phyloP scores from a whole-genome alignment of 2,329 filamentous ascomycete genomes.

The Trichothecium sympodiale region DNA sequence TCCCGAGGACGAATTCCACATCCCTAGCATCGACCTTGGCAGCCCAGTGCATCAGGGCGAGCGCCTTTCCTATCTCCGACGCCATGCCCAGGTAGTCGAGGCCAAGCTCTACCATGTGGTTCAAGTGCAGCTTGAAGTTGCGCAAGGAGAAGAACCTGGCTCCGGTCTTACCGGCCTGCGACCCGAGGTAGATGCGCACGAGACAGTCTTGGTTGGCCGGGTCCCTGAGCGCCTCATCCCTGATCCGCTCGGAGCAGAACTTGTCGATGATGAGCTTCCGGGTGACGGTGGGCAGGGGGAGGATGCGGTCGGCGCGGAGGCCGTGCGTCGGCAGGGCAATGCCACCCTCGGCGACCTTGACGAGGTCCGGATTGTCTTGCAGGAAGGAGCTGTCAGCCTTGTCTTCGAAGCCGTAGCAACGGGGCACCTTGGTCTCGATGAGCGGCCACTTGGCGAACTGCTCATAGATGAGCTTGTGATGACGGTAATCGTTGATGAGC shows the following conservation, averaged over 20 bases:
- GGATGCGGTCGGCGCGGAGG: conserved; percentile 13
- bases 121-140: conserved; percentile 11
- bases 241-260: conserved; percentile 7
- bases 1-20: conserved; percentile 12
- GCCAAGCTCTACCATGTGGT: conserved; percentile 9
- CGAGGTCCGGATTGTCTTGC: too few relatives aligned
- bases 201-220: conserved; percentile 12
- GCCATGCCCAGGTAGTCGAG: conserved; percentile 7
- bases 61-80: conserved; percentile 9
- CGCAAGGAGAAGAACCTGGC: conserved; percentile 3
- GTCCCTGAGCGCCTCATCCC: neutral
- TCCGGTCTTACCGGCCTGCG: neutral
- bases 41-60: conserved; percentile 13
- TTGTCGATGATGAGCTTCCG: conserved; percentile 11
- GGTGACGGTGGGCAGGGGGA: conserved; percentile 10
- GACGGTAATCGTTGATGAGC: too few relatives aligned
- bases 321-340: conserved; percentile 10
- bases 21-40: conserved; percentile 11
- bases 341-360: too few relatives aligned
- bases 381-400: too few relatives aligned
- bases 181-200: conserved; percentile 10
- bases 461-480: too few relatives aligned
- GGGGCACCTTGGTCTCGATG: too few relatives aligned
- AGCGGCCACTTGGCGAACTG: too few relatives aligned
- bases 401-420: too few relatives aligned